Conservation (phyloP, 164 flowering plant genomes). For the Vitis amurensis region DNA sequence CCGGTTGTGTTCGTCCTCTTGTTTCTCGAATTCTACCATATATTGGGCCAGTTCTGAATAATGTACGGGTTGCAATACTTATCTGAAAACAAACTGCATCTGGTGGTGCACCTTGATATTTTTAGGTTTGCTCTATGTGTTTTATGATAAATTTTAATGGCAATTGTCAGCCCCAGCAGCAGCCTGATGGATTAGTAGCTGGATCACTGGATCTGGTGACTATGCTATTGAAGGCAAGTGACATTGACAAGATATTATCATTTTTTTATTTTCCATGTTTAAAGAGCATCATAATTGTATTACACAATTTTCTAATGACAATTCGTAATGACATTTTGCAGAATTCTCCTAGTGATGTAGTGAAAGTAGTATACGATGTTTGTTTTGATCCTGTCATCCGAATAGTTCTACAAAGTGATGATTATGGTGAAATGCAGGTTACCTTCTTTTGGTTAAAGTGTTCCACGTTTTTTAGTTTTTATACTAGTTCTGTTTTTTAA, state of each 20-base stretch:
- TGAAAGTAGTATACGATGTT: conserved; percentile 67
- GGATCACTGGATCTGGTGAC: conserved; percentile 89
- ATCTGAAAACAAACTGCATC: background rate
- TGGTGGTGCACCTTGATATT: conserved; percentile 1
- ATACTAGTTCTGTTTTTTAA: background rate
- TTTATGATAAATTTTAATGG: conserved; percentile 22
- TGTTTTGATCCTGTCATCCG: conserved; percentile 71
- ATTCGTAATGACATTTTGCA: conserved; percentile 33
- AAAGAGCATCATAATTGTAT: background rate
- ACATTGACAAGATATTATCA: background rate
- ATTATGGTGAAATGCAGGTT: conserved; percentile 94
- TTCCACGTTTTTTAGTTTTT: background rate
- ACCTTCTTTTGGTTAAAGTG: background rate
- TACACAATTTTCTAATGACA: conserved; percentile 15
- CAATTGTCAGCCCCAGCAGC: conserved; percentile 72
- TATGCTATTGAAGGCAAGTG: conserved; percentile 86
- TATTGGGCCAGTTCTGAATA: conserved; percentile 68
- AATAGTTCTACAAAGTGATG: conserved; percentile 75
- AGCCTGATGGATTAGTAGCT: conserved; percentile 83
- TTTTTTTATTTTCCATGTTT: background rate
- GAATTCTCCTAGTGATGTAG: conserved; percentile 82
- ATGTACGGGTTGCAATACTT: conserved; percentile 38
- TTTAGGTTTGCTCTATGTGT: conserved; percentile 3
- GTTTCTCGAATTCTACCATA: conserved; percentile 76
- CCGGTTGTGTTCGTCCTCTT: conserved; percentile 75